Conservation (phyloP, 2,329 filamentous ascomycete species). For the Aureobasidium sp. region DNA sequence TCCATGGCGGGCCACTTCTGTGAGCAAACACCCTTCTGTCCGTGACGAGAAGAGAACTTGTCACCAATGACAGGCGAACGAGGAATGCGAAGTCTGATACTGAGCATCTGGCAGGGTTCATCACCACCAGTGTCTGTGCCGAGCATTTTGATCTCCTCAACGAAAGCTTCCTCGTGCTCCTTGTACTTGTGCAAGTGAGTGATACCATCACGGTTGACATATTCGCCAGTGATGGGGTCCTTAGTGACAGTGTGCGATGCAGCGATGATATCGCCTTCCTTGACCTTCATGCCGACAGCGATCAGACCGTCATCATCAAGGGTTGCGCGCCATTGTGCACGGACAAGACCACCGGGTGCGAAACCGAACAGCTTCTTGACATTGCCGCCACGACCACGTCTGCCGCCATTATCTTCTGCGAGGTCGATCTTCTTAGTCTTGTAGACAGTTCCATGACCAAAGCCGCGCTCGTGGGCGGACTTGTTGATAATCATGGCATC, state of each 20-base stretch:
- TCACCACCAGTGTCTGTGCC: constrained; percentile 77
- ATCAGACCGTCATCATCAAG: constrained; percentile 87
- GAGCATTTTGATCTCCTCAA: constrained; percentile 88
- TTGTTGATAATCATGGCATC: constrained; percentile 99
- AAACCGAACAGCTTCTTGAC: constrained; percentile 86
- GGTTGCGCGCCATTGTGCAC: constrained; percentile 60
- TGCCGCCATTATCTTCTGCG: constrained; percentile 62
- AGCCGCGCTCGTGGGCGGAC: constrained; percentile 89
- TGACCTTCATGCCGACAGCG: constrained; percentile 67
- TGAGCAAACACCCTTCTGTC: constrained; percentile 93
- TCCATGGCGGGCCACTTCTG: constrained; percentile 92
- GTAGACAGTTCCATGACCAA: constrained; percentile 93
- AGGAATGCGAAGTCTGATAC: constrained; percentile 87
- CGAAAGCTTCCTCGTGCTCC: constrained; percentile 76
- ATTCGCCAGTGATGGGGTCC: constrained; percentile 63
- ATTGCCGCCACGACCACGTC: constrained; percentile 47
- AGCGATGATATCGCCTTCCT: constrained; percentile 76
- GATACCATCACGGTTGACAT: constrained; percentile 76
- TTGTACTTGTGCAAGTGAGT: constrained; percentile 94
- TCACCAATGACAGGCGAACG: constrained; percentile 90
- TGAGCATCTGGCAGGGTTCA: constrained; percentile 80
- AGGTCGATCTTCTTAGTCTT: constrained; percentile 91
- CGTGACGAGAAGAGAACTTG: constrained; percentile 98
- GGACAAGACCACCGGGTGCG: constrained; percentile 67
- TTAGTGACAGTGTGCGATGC: constrained; percentile 84